Evolutionary conservation across 2,329 filamentous ascomycete species (phyloP).

Genomic region (Alternaria infectoria): DNA sequence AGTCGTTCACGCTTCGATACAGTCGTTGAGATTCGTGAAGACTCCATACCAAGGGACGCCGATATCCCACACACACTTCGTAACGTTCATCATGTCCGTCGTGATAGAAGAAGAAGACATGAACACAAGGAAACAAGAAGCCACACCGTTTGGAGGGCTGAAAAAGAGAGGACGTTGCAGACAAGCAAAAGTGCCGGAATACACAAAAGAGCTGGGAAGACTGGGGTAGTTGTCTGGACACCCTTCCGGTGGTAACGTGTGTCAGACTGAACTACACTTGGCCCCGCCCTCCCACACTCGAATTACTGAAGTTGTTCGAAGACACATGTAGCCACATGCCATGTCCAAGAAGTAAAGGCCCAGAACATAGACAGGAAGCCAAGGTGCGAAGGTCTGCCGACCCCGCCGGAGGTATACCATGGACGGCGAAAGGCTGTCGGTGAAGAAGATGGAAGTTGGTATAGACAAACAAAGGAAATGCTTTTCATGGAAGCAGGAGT

Average conservation of each 20-base stretch:
- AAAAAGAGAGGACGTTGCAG: slow-evolving; percentile 24
- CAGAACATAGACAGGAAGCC: slow-evolving; percentile 19
- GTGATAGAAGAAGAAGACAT: slow-evolving; percentile 25
- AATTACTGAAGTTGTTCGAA: slow-evolving; percentile 36
- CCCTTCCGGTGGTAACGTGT: background rate
- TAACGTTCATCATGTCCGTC: slow-evolving; percentile 35
- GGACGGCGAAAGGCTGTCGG: slow-evolving; percentile 18
- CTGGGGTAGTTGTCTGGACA: slow-evolving; percentile 2
- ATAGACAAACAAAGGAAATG: slow-evolving; percentile 43
- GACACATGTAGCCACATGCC: slow-evolving; percentile 36
- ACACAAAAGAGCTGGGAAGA: slow-evolving; percentile 30
- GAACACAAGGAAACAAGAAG: slow-evolving; percentile 24
- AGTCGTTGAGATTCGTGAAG: slow-evolving; percentile 28
- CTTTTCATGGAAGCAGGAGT: slow-evolving; percentile 33
- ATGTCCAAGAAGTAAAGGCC: slow-evolving; percentile 29
- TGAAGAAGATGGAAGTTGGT: slow-evolving; percentile 25
- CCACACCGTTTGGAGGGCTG: slow-evolving; percentile 21
- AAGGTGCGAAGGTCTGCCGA: slow-evolving; percentile 16
- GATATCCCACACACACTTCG: slow-evolving; percentile 23
- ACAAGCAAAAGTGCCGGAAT: slow-evolving; percentile 31
- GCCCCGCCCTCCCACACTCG: slow-evolving; percentile 5
- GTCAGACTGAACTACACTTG: background rate
- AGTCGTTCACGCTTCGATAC: slow-evolving; percentile 29
- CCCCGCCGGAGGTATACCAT: slow-evolving; percentile 9
- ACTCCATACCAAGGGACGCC: slow-evolving; percentile 16